Evolutionary conservation across 257 asterid species (phyloP).

Genomic region (Knoxia roxburghii): DNA sequence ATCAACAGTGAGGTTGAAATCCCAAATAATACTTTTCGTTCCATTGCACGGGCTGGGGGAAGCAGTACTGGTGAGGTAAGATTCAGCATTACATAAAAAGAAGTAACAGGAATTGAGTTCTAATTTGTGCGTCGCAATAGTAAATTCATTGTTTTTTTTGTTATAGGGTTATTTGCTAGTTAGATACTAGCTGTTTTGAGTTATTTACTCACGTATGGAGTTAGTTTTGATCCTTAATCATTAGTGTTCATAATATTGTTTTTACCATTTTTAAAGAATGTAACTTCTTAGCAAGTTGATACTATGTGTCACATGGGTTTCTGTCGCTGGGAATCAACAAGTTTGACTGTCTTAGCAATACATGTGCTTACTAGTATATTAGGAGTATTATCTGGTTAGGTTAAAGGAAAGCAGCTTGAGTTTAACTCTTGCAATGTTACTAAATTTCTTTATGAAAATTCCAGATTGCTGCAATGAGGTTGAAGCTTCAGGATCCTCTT

Average conservation of each 20-base stretch:
- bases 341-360: neutral
- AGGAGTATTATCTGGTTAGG: no score
- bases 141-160: neutral
- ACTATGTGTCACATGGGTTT: no score
- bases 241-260: neutral
- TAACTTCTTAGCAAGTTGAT: no score
- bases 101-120: neutral
- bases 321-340: no score
- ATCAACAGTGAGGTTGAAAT: slow-evolving; percentile 35
- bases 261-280: no score
- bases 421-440: neutral
- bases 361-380: neutral
- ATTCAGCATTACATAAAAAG: slow-evolving; percentile 6
- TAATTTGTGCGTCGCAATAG: neutral
- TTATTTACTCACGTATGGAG: neutral
- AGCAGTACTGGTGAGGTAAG: slow-evolving; percentile 49
- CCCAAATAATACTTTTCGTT: slow-evolving; percentile 20
- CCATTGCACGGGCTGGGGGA: slow-evolving; percentile 40
- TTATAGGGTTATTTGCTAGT: neutral
- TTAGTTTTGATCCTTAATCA: neutral
- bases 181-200: neutral
- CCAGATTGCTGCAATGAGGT: slow-evolving; percentile 43
- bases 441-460: slow-evolving; percentile 10
- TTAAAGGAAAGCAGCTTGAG: neutral
- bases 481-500: slow-evolving; percentile 38